Evolutionary conservation across 306 rosid genomes (phyloP).

Genomic region (Amphicarpaea edgeworthii): DNA sequence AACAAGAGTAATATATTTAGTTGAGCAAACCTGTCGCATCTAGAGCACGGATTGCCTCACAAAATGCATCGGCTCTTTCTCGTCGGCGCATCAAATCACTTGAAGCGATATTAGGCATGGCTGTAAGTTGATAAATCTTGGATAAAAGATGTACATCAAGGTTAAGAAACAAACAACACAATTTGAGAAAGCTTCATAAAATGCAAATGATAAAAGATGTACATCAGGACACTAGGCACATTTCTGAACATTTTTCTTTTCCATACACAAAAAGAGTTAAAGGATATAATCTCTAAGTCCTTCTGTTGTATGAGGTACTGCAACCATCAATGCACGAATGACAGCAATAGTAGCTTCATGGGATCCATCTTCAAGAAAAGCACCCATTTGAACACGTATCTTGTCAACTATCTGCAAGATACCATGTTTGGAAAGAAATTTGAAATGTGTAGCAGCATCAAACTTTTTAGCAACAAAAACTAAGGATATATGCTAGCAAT

Average conservation of each 20-base stretch:
- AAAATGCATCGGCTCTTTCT: constrained; percentile 83
- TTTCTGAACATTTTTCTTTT: constrained; percentile 19
- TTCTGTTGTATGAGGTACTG: constrained; percentile 90
- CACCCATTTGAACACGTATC: constrained; percentile 98
- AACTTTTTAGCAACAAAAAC: constrained; percentile 30
- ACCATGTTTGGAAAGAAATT: constrained; percentile 32
- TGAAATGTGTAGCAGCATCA: constrained; percentile 35
- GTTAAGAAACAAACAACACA: constrained; percentile 61
- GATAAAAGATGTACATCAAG: constrained; percentile 85
- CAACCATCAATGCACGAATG: constrained; percentile 85
- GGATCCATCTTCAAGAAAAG: constrained; percentile 98
- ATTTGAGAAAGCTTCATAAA: constrained; percentile 31
- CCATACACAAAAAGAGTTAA: constrained; percentile 19
- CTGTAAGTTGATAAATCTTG: constrained; percentile 85
- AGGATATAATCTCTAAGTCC: constrained; percentile 97
- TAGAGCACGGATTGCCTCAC: constrained; percentile 94
- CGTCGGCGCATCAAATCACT: constrained; percentile 65
- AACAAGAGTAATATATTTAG: neutral
- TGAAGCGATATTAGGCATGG: constrained; percentile 54
- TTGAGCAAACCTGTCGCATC: constrained; percentile 85
- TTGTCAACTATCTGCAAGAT: constrained; percentile 84
- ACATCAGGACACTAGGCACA: neutral
- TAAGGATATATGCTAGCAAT: constrained; percentile 31
- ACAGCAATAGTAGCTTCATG: constrained; percentile 91
- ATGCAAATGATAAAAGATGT: constrained; percentile 38